Evolutionary conservation across 768 basidiomycete genomes (phyloP).

Genomic region (Daedaleopsis nitida): DNA sequence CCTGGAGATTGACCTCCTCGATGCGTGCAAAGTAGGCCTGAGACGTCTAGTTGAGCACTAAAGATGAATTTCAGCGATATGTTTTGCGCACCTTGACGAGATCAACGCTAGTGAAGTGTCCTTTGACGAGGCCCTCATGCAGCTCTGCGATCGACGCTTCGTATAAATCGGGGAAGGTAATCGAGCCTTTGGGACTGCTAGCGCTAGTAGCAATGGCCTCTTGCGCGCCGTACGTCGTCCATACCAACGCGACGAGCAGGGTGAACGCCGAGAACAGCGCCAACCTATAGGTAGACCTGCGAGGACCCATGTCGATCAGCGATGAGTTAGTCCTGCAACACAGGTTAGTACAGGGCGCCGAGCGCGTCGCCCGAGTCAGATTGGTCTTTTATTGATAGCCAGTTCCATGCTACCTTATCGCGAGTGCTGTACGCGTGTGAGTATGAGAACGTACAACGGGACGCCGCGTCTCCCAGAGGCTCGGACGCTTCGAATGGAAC

Average conservation of each 20-base stretch:
- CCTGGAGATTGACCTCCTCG: constrained; percentile 66
- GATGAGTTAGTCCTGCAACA: background rate
- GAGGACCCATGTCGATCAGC: background rate
- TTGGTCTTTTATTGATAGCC: constrained; percentile 56
- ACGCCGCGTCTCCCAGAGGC: background rate
- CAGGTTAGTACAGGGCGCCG: background rate
- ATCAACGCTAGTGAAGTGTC: constrained; percentile 58
- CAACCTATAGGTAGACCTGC: background rate
- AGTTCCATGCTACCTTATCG: background rate
- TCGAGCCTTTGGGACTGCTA: background rate
- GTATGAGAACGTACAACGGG: background rate
- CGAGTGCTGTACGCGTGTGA: background rate
- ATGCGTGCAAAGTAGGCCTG: constrained; percentile 70
- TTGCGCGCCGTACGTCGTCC: background rate
- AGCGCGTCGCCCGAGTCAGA: constrained; percentile 53
- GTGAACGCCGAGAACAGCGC: background rate
- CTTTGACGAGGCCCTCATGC: constrained; percentile 45
- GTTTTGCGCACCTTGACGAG: constrained; percentile 50
- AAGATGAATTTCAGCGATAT: background rate
- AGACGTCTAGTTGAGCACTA: background rate
- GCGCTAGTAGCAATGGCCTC: background rate
- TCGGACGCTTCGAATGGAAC: background rate
- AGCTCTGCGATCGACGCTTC: constrained; percentile 59
- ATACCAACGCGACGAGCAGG: background rate
- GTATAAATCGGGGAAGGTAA: constrained; percentile 52